Conservation (phyloP, 2,329 filamentous ascomycete species). For the Chrysosphaeria jannelii region DNA sequence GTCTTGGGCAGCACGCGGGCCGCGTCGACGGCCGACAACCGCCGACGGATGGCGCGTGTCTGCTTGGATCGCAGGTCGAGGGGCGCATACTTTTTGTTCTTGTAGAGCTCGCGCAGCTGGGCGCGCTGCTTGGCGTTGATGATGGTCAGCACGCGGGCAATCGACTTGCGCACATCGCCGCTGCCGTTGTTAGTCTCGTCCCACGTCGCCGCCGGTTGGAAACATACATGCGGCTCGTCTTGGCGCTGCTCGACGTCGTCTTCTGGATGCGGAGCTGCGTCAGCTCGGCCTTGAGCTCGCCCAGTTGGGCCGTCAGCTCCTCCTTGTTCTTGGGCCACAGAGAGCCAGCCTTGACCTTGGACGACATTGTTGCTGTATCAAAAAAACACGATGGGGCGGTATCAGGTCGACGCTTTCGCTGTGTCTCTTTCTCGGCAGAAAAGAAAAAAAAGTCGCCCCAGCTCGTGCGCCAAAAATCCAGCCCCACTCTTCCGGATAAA, state of each 20-base stretch:
- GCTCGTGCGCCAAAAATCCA: too few relatives aligned
- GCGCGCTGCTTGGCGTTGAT: constrained; percentile 99
- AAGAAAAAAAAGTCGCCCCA: too few relatives aligned
- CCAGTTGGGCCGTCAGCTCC: constrained; percentile 83
- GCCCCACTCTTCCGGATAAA: too few relatives aligned
- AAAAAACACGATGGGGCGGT: too few relatives aligned
- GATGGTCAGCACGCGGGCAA: constrained; percentile 93
- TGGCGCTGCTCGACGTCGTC: constrained; percentile 80
- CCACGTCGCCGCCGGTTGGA: too few relatives aligned
- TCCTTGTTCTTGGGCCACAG: constrained; percentile 99
- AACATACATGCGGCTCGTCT: constrained; percentile 93
- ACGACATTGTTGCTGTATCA: not conserved
- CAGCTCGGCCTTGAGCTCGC: constrained; percentile 86
- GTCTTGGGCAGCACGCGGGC: constrained; percentile 68
- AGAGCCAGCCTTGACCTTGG: constrained; percentile 73
- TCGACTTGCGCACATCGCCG: constrained; percentile 98
- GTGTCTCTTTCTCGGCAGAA: too few relatives aligned
- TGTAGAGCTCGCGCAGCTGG: constrained; percentile 97
- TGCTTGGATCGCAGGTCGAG: constrained; percentile 97
- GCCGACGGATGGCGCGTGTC: constrained; percentile 91
- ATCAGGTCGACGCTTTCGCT: too few relatives aligned
- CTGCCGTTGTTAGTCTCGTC: constrained; percentile 23
- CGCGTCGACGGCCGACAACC: constrained; percentile 76
- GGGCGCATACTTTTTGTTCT: constrained; percentile 97
- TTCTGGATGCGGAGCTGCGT: constrained; percentile 94